Conservation (phyloP, 441 rosid genomes). For the Arabidopsis hybrid region DNA sequence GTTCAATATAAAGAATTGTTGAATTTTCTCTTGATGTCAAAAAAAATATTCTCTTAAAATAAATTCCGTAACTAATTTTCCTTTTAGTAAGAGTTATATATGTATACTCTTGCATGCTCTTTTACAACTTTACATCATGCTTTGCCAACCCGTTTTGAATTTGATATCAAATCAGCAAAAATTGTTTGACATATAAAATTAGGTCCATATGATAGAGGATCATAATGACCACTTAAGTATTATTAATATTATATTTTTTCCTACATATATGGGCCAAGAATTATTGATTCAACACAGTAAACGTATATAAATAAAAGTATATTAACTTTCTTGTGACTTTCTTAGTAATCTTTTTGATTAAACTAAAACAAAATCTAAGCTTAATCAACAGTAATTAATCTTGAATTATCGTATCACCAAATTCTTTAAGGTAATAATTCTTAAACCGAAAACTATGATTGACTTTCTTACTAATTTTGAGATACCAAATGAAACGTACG, state of each 20-base stretch:
- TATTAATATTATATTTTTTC: not conserved
- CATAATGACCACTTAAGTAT: conserved; percentile 12
- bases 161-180: conserved; percentile 3
- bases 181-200: not conserved
- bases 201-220: conserved; percentile 16
- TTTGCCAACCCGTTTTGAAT: not conserved
- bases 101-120: conserved; percentile 14
- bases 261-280: not conserved
- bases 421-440: not conserved
- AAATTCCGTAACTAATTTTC: not conserved
- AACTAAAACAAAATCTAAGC: no score
- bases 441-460: not conserved
- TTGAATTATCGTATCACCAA: not conserved
- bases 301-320: not conserved
- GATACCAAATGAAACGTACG: not conserved
- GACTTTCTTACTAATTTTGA: not conserved
- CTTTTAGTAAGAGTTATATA: not conserved
- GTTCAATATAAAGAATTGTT: not conserved
- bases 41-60: not conserved
- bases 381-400: no score
- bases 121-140: conserved; percentile 25
- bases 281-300: not conserved
- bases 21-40: no score
- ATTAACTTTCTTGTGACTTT: conserved; percentile 6
- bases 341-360: not conserved